These are phyloP conservation scores for Teratosphaeria epicoccoides DNA, from an alignment of 2,329 filamentous ascomycete species.

Conservation along the genomic window DNA sequence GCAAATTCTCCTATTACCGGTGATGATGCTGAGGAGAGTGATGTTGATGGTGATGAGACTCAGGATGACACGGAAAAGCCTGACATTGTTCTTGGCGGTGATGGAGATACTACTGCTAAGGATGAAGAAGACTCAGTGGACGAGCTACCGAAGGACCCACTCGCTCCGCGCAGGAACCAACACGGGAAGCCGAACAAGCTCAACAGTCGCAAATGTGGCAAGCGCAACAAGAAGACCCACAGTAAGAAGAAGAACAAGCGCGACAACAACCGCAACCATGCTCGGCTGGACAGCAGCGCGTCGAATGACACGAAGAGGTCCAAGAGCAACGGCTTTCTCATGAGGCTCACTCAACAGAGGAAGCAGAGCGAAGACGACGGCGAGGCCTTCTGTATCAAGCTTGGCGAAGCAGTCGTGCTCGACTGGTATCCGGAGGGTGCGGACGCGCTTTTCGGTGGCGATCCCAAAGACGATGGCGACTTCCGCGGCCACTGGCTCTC, in stretches of 20 bases:
- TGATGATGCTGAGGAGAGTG: constrained; percentile 16
- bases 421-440: constrained; percentile 70
- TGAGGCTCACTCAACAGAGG: neutral
- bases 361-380: constrained; percentile 12
- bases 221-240: constrained; percentile 15
- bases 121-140: constrained; percentile 6
- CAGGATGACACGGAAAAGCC: constrained; percentile 8
- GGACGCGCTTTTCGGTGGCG: constrained; percentile 55
- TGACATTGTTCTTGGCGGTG: constrained; percentile 16
- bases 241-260: constrained; percentile 11
- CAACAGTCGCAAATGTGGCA: constrained; percentile 11
- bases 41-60: constrained; percentile 13
- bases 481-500: constrained; percentile 45
- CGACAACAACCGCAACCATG: constrained; percentile 4
- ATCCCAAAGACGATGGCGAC: constrained; percentile 34
- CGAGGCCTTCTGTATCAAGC: constrained; percentile 44
- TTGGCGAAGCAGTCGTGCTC: constrained; percentile 75
- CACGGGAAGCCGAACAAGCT: constrained; percentile 15
- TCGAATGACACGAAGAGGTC: constrained; percentile 1
- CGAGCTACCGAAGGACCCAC: constrained; percentile 10
- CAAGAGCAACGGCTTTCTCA: constrained; percentile 1
- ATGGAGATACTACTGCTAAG: constrained; percentile 5
- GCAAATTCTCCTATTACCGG: constrained; percentile 10
- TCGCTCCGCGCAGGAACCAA: constrained; percentile 5
- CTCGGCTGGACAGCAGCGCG: constrained; percentile 1